Evolutionary conservation across 306 rosid genomes (phyloP).

Genomic region (Gleditsia sinensis): DNA sequence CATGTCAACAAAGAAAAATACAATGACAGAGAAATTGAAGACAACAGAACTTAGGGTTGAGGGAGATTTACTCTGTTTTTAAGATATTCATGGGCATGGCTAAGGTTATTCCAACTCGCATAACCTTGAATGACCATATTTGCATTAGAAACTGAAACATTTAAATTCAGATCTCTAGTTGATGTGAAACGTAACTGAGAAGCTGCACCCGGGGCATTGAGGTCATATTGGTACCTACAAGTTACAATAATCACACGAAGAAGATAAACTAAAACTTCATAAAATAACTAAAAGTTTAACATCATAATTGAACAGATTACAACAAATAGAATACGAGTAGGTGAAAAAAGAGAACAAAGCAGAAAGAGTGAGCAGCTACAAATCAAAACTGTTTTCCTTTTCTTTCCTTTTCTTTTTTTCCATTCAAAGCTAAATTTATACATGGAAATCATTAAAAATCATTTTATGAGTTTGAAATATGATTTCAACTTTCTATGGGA

Average conservation of each 20-base stretch:
- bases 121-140: constrained; percentile 98
- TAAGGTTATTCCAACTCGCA: constrained; percentile 95
- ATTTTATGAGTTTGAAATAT: neutral
- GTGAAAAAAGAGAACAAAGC: neutral
- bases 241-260: constrained; percentile 30
- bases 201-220: constrained; percentile 77
- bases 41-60: constrained; percentile 22
- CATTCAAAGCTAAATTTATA: neutral
- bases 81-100: constrained; percentile 53
- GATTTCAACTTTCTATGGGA: neutral
- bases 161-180: constrained; percentile 87
- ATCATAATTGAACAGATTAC: constrained; percentile 8
- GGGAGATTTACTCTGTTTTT: constrained; percentile 55
- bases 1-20: constrained; percentile 1
- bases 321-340: neutral
- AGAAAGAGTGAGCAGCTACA: neutral
- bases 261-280: constrained; percentile 12
- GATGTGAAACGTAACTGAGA: constrained; percentile 89
- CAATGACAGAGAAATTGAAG: constrained; percentile 9
- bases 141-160: constrained; percentile 86
- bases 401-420: neutral
- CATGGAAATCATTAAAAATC: neutral
- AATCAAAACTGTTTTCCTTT: neutral
- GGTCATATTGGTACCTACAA: constrained; percentile 82
- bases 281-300: constrained; percentile 15